Percentiles rank a stretch among this genome's conserved stretches.
Evolutionary conservation across 306 rosid genomes (phyloP).

Genomic region (Senna tora): DNA sequence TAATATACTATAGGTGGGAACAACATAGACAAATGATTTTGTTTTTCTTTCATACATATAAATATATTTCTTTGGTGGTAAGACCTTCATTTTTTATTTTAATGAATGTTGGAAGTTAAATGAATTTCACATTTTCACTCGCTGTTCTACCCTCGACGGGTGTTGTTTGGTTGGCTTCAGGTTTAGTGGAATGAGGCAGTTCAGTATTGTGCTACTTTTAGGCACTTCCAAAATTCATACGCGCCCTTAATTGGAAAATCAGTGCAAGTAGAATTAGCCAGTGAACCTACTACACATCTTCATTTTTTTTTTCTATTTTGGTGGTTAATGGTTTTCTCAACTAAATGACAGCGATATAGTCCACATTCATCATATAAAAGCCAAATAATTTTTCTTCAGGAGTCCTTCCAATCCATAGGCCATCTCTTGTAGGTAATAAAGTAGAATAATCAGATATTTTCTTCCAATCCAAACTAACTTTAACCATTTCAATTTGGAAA

Average conservation of each 20-base stretch:
- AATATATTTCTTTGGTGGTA: conserved; percentile 23
- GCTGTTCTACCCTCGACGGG: background rate
- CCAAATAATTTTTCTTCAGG: conserved; percentile 30
- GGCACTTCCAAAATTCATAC: background rate
- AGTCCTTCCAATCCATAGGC: conserved; percentile 14
- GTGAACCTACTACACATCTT: background rate
- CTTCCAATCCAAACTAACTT: background rate
- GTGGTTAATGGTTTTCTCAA: background rate
- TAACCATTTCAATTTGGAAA: background rate
- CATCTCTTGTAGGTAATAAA: background rate
- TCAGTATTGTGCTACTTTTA: conserved; percentile 18
- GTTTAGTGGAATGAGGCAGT: background rate
- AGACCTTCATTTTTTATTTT: conserved; percentile 28
- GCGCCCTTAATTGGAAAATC: background rate
- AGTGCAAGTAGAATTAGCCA: background rate
- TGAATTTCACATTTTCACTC: background rate
- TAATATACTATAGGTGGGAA: conserved; percentile 25
- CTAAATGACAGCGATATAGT: background rate
- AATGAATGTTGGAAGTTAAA: conserved; percentile 32
- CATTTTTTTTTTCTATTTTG: background rate
- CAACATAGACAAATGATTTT: conserved; percentile 11
- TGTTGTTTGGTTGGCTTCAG: conserved; percentile 33
- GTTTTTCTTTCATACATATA: background rate
- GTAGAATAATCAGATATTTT: conserved; percentile 7
- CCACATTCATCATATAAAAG: background rate